Evolutionary conservation across 2,329 filamentous ascomycete genomes (phyloP).

Genomic region (Fusarium papillatum): DNA sequence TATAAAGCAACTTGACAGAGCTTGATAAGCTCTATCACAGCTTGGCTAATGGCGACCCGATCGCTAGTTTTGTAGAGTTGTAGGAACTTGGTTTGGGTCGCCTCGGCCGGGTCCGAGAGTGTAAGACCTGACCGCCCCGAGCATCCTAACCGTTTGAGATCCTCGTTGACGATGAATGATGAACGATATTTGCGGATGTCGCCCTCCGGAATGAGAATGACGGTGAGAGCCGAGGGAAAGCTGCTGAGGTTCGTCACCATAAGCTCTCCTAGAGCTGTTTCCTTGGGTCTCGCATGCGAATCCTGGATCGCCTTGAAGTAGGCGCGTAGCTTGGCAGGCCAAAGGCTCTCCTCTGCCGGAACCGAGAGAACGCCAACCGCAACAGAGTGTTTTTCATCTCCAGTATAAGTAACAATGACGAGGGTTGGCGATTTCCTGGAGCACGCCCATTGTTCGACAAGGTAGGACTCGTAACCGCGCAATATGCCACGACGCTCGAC

Average conservation of each 20-base stretch:
- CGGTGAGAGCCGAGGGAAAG: constrained; percentile 91
- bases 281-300: constrained; percentile 86
- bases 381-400: constrained; percentile 84
- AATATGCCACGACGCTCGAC: constrained; percentile 80
- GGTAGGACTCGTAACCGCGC: constrained; percentile 89
- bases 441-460: constrained; percentile 98
- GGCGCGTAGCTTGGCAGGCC: constrained; percentile 83
- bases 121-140: constrained; percentile 91
- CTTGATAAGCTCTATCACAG: constrained; percentile 91
- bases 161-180: constrained; percentile 93
- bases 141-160: constrained; percentile 92
- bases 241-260: constrained; percentile 96
- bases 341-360: constrained; percentile 82
- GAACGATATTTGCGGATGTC: constrained; percentile 85
- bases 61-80: constrained; percentile 92
- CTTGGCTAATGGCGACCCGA: constrained; percentile 80
- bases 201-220: constrained; percentile 91
- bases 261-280: constrained; percentile 85
- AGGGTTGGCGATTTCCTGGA: constrained; percentile 92
- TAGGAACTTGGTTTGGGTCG: constrained; percentile 91
- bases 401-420: constrained; percentile 93
- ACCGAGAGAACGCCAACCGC: constrained; percentile 85
- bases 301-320: constrained; percentile 91
- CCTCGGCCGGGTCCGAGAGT: constrained; percentile 81
- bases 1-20: constrained; percentile 91